phyloP scores from a whole-genome alignment of 169 alveolate genomes.

The Eimeria zaria region DNA sequence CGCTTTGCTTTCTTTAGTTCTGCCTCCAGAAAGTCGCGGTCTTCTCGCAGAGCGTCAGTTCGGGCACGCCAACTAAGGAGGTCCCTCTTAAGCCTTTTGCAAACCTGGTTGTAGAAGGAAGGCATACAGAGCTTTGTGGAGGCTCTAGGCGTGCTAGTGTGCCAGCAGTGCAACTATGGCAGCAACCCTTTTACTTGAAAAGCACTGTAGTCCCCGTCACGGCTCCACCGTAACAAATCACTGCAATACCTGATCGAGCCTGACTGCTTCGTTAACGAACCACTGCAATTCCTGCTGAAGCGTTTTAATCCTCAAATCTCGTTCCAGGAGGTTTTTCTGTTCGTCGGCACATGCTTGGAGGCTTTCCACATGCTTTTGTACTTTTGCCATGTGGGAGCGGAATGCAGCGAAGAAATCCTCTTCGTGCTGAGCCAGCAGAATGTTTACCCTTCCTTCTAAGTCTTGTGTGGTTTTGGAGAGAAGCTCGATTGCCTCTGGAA shows the following conservation, averaged over 20 bases:
- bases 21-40: constrained; percentile 83
- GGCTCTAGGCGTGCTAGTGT: not conserved
- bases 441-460: constrained; percentile 71
- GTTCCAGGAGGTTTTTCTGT: constrained; percentile 13
- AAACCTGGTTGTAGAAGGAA: not conserved
- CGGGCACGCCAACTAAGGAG: constrained; percentile 82
- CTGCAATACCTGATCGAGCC: constrained; percentile 79
- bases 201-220: not conserved
- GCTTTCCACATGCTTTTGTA: constrained; percentile 70
- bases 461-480: constrained; percentile 13
- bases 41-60: constrained; percentile 85
- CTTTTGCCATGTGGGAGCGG: constrained; percentile 81
- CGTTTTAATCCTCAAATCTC: constrained; percentile 59
- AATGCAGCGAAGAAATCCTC: constrained; percentile 83
- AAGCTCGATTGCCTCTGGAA: constrained; percentile 43
- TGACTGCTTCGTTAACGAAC: constrained; percentile 85
- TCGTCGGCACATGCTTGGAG: constrained; percentile 79
- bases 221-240: not conserved
- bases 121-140: not conserved
- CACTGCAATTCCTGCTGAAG: constrained; percentile 84
- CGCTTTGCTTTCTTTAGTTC: constrained; percentile 70
- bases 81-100: constrained; percentile 79
- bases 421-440: constrained; percentile 83
- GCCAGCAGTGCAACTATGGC: not conserved
- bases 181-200: not conserved